A percentile compares a stretch with the other conserved stretches of the same genome.
phyloP scores from a whole-genome alignment of 352 stramenopile species.

The Halophytophthora batemanensis region DNA sequence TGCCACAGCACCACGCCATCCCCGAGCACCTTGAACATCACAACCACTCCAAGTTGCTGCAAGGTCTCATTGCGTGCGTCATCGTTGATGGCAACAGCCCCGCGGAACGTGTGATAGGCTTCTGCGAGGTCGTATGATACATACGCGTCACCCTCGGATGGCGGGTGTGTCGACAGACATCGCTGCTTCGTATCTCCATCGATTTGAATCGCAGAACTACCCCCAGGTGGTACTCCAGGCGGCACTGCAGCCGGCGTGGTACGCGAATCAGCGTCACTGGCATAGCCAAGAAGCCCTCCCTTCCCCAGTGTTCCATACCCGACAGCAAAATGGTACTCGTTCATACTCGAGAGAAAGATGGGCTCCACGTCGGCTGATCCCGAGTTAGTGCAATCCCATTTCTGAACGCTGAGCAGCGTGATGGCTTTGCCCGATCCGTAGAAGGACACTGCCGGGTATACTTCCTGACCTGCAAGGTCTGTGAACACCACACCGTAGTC shows the following conservation, averaged over 20 bases:
- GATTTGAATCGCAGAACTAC: constrained; percentile 45
- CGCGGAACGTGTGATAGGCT: constrained; percentile 52
- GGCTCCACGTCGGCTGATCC: constrained; percentile 44
- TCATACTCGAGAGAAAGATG: constrained; percentile 71
- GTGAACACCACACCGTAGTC: constrained; percentile 87
- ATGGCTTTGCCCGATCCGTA: constrained; percentile 90
- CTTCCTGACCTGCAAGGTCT: constrained; percentile 74
- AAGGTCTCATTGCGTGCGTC: constrained; percentile 58
- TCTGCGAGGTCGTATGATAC: constrained; percentile 80
- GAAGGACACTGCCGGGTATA: constrained; percentile 86
- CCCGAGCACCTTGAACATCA: constrained; percentile 70
- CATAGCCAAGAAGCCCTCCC: constrained; percentile 73
- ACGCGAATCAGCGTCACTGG: constrained; percentile 38
- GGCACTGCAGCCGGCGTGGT: constrained; percentile 10
- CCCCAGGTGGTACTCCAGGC: constrained; percentile 6
- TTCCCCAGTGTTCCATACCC: constrained; percentile 80
- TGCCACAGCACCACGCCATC: constrained; percentile 74
- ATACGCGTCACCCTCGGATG: constrained; percentile 62
- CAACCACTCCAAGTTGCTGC: constrained; percentile 45
- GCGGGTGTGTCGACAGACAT: constrained; percentile 78
- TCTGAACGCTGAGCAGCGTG: constrained; percentile 69
- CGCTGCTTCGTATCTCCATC: constrained; percentile 63
- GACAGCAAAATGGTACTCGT: constrained; percentile 75
- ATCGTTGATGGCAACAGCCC: constrained; percentile 74
- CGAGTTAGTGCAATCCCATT: constrained; percentile 53